Evolutionary conservation across 139 green algal species (phyloP).

Genomic region (Micractinium conductrix): DNA sequence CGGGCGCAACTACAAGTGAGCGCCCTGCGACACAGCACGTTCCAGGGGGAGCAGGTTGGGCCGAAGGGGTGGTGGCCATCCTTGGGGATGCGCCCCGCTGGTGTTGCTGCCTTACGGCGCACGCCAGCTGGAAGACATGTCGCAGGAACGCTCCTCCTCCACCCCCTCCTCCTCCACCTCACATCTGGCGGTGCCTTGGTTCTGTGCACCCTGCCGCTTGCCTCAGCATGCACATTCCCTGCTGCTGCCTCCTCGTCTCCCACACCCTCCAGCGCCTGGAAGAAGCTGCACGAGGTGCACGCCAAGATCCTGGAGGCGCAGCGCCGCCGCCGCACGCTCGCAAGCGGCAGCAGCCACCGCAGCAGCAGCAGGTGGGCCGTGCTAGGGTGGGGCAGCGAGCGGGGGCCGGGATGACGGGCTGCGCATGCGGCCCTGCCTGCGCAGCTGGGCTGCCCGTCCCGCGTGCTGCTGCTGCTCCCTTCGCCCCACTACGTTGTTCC

Average conservation of each 20-base stretch:
- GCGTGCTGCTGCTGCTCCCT: neutral
- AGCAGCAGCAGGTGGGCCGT: neutral
- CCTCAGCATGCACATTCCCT: neutral
- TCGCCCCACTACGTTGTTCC: neutral
- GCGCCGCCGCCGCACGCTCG: neutral
- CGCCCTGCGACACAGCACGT: neutral
- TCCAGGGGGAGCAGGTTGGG: neutral
- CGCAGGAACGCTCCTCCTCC: neutral
- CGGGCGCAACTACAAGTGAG: constrained; percentile 61
- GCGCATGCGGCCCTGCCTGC: neutral
- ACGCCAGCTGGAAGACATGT: neutral
- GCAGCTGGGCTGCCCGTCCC: neutral
- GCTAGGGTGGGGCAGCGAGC: neutral
- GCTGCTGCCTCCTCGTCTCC: neutral
- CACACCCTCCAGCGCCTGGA: constrained; percentile 30
- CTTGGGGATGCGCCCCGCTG: neutral
- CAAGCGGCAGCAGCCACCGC: neutral
- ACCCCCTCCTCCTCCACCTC: neutral
- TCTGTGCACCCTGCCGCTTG: neutral
- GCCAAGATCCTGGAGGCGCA: constrained; percentile 26
- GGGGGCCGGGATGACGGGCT: neutral
- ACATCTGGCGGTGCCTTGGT: neutral
- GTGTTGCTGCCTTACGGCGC: neutral
- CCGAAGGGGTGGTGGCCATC: neutral
- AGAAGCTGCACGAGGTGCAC: constrained; percentile 51